Base-by-base conservation (phyloP, 805 yeast genomes). In the Spathaspora boniae region DNA sequence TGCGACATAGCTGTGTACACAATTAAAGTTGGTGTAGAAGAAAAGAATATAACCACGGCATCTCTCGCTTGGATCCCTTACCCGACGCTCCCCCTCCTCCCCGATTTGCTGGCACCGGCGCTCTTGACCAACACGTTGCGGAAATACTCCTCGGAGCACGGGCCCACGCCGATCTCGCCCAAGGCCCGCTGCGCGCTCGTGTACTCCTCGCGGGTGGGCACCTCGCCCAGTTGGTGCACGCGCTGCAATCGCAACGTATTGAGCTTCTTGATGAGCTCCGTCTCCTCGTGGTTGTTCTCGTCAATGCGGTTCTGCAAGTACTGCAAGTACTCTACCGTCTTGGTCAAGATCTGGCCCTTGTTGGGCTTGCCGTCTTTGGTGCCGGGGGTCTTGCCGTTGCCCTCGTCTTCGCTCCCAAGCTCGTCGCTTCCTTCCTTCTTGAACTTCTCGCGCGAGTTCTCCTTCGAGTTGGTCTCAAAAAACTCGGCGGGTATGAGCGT, bases 311-410 rank as follows among this genome's bases (percentile, higher is more conserved):
- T 78, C 53, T 86, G 94, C 23, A 86, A 57, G 41, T 61, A 62
- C 40, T 75, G 78, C 27, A 85, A 75, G 49, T 82, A 84, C 42
- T 82, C 88, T 2, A 84, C 88, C 0, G 86, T 74, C 50, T 81
- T 83, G 6, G 86, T 74, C 40, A 85, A 62, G 2, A 85, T 82
- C 53, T 83, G 91, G 2, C 94, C 94, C 58, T 85, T 85, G 51
- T 83, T 84, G 0, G 94, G 94, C 46, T 82, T 83, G 2, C 91
- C 93, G 48, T 83, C 91, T 44, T 80, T 82, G 1, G 91, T 83
- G 0, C 91, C 91, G 4, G 63, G 50, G 31, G 53, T 58, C 36
- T 52, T 57, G 31, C 57, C 51, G n/a, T 60, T 60, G 17, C 34
- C 39, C 9, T 46, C 51, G 11, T 47, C 49, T 9, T 33, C 38